These are phyloP conservation scores for Globisporangium radiosum DNA, from an alignment of 352 stramenopile species.

Conservation along the genomic window DNA sequence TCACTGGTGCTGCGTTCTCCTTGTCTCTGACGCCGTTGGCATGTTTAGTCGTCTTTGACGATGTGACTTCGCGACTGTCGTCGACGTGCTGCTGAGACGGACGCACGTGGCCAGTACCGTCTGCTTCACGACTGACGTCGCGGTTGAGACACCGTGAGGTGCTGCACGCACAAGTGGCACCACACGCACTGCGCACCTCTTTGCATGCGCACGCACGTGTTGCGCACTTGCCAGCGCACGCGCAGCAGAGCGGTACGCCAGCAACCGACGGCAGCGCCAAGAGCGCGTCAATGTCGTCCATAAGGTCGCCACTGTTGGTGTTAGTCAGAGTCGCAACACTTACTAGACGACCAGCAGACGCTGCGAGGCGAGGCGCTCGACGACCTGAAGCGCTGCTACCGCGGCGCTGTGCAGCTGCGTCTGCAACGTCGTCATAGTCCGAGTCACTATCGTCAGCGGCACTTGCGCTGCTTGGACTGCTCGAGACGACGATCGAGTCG, in stretches of 20 bases:
- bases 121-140: not conserved
- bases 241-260: conserved; percentile 35
- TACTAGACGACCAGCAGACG: not conserved
- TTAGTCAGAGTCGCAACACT: not conserved
- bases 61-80: too few species aligned
- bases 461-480: conserved; percentile 35
- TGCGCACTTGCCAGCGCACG: conserved; percentile 67
- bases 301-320: conserved; percentile 9
- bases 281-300: conserved; percentile 57
- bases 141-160: conserved; percentile 53
- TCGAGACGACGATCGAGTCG: conserved; percentile 31
- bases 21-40: conserved; percentile 9
- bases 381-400: not conserved
- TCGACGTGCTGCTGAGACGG: not conserved
- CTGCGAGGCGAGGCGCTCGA: too few species aligned
- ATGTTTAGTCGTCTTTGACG: not conserved
- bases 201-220: conserved; percentile 66
- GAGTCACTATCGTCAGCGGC: conserved; percentile 47
- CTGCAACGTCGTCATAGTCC: conserved; percentile 46
- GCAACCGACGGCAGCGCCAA: conserved; percentile 30
- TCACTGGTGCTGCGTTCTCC: conserved; percentile 12
- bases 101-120: not conserved
- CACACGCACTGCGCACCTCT: conserved; percentile 32
- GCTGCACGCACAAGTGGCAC: conserved; percentile 47
- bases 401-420: conserved; percentile 11